Evolutionary conservation across 1,139 yeast species (phyloP).

Genomic region (Kazachstania sp.): DNA sequence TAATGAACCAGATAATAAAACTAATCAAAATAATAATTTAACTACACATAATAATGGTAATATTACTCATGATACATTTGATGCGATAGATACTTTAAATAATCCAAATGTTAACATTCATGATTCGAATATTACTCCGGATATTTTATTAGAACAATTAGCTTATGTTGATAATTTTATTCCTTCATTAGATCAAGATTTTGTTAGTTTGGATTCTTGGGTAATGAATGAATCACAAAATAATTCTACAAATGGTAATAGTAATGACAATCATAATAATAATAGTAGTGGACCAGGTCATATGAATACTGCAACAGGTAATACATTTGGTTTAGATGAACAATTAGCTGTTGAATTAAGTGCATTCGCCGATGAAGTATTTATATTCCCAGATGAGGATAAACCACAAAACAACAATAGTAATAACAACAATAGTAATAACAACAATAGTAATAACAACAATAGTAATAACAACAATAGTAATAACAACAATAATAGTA

Average conservation of each 20-base stretch:
- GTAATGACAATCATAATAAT: conserved; percentile 20
- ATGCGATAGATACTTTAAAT: conserved; percentile 3
- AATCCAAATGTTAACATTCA: conserved; percentile 27
- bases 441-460: conserved; percentile 7
- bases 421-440: conserved; percentile 4
- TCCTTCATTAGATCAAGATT: conserved; percentile 38
- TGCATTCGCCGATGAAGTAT: conserved; percentile 72
- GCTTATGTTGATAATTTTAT: conserved; percentile 70
- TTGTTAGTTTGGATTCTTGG: conserved; percentile 22
- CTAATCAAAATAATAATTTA: neutral
- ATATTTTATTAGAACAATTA: conserved; percentile 63
- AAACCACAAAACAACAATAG: conserved; percentile 36
- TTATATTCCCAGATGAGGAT: conserved; percentile 71
- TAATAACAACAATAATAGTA: conserved; percentile 1
- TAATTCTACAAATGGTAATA: neutral
- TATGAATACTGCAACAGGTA: neutral
- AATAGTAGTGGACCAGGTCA: neutral
- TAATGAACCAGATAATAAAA: conserved; percentile 2
- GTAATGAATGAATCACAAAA: conserved; percentile 9
- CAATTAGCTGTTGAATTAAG: conserved; percentile 65
- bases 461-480: conserved; percentile 5
- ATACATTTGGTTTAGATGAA: conserved; percentile 42
- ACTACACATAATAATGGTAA: neutral
- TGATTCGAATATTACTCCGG: conserved; percentile 37
- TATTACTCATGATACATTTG: neutral